Evolutionary conservation across 345 rosid genomes (phyloP).

Genomic region (Turritis glabra): DNA sequence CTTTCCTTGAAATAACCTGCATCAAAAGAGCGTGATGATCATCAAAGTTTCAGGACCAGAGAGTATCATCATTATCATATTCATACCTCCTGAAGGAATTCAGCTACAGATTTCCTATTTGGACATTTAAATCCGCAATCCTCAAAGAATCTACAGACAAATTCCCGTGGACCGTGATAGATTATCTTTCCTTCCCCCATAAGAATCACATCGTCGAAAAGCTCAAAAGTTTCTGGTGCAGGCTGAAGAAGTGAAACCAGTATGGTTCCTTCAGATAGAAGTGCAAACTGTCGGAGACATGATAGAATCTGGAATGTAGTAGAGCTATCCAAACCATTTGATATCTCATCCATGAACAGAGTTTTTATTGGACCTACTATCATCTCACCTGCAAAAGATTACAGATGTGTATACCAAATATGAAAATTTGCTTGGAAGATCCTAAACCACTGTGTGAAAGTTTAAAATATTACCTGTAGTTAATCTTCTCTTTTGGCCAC

Average conservation of each 20-base stretch:
- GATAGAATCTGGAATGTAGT: slow-evolving; percentile 82
- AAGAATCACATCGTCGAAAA: slow-evolving; percentile 76
- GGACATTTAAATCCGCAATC: slow-evolving; percentile 72
- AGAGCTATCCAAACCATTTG: slow-evolving; percentile 83
- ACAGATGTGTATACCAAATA: neutral
- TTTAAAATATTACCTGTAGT: slow-evolving; percentile 40
- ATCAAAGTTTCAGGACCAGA: neutral
- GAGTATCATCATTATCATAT: neutral
- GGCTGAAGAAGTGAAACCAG: slow-evolving; percentile 83
- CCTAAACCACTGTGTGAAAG: neutral
- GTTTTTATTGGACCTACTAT: slow-evolving; percentile 79
- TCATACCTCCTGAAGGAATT: slow-evolving; percentile 78
- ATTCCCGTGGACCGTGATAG: slow-evolving; percentile 73
- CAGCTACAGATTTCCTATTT: slow-evolving; percentile 82
- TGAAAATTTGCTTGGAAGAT: neutral
- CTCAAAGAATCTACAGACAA: slow-evolving; percentile 68
- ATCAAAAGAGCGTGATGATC: neutral
- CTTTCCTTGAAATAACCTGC: slow-evolving; percentile 54
- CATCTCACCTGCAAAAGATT: slow-evolving; percentile 61
- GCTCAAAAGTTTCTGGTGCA: slow-evolving; percentile 72
- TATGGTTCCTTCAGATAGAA: slow-evolving; percentile 68
- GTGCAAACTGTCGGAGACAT: slow-evolving; percentile 59
- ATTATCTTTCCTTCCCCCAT: slow-evolving; percentile 79
- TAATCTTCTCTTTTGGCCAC: slow-evolving; percentile 50
- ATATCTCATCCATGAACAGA: slow-evolving; percentile 88